Conservation (phyloP, 1,139 yeast species). For the Geotrichum fermentans region DNA sequence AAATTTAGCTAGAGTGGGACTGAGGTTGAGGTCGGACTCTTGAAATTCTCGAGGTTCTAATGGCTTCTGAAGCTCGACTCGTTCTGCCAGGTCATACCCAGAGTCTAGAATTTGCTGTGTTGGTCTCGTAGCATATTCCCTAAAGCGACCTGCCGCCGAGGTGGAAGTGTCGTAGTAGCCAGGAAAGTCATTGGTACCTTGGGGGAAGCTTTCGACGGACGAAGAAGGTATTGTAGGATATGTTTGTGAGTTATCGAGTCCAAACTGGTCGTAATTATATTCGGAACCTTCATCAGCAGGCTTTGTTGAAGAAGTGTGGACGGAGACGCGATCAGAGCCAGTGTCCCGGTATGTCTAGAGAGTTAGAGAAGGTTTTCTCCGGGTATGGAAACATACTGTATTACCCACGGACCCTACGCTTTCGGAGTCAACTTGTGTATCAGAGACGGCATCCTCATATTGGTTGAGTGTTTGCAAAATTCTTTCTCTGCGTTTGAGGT, state of each 20-base stretch:
- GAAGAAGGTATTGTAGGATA: slow-evolving; percentile 5
- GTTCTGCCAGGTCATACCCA: neutral
- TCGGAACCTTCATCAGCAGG: slow-evolving; percentile 13
- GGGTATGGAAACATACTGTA: no score
- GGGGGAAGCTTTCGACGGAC: slow-evolving; percentile 11
- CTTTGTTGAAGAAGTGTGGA: slow-evolving; percentile 15
- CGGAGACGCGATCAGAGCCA: slow-evolving; percentile 15
- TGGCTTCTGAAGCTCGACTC: slow-evolving; percentile 37
- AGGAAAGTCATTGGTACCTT: slow-evolving; percentile 5
- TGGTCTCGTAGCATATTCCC: no score
- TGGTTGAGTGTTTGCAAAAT: slow-evolving; percentile 36
- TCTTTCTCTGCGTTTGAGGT: slow-evolving; percentile 50
- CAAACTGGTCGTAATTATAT: slow-evolving; percentile 3
- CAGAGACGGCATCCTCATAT: slow-evolving; percentile 9
- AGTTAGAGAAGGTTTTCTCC: no score
- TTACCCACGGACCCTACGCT: slow-evolving; percentile 5
- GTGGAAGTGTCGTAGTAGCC: slow-evolving; percentile 1
- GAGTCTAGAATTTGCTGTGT: neutral
- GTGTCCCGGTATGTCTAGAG: slow-evolving; percentile 10
- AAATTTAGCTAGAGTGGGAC: slow-evolving; percentile 38
- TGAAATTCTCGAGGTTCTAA: slow-evolving; percentile 43
- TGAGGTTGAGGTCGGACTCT: slow-evolving; percentile 34
- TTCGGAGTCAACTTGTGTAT: slow-evolving; percentile 4
- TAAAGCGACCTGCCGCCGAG: no score
- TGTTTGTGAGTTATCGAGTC: neutral